Evolutionary conservation across 495 filamentous ascomycete genomes (phyloP).

Genomic region (Aspergillus egyptiacus): DNA sequence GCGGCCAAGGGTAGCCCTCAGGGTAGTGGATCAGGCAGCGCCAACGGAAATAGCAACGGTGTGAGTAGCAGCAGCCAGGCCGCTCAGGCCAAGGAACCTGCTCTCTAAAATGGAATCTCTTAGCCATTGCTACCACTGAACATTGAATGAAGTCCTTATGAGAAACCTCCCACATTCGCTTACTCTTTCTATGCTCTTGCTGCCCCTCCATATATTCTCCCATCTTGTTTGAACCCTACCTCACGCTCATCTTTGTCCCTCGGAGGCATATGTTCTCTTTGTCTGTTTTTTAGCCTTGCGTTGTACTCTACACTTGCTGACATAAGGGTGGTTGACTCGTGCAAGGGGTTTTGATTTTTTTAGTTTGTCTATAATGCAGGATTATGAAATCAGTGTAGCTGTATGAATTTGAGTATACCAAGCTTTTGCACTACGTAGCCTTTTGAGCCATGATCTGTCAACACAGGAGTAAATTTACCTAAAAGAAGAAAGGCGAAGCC

Average conservation of each 20-base stretch:
- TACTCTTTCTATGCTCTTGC: neutral
- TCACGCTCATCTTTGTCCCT: too few species aligned
- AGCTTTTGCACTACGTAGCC: too few species aligned
- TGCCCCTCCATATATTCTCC: neutral
- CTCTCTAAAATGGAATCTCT: constrained; percentile 20
- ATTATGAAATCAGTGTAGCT: too few species aligned
- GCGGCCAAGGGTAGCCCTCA: constrained; percentile 39
- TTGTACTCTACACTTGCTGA: constrained; percentile 17
- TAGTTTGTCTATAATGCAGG: too few species aligned
- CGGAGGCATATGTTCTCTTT: constrained; percentile 8
- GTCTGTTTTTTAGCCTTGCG: constrained; percentile 11
- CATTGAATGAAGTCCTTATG: constrained; percentile 12
- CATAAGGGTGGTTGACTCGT: constrained; percentile 10
- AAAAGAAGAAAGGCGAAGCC: too few species aligned
- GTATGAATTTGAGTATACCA: neutral
- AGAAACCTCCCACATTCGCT: constrained; percentile 13
- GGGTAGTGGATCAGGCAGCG: constrained; percentile 31
- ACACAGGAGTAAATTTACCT: too few species aligned
- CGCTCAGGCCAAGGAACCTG: constrained; percentile 34
- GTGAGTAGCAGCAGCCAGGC: constrained; percentile 25
- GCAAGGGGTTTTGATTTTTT: too few species aligned
- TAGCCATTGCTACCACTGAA: constrained; percentile 1
- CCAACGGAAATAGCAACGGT: constrained; percentile 26
- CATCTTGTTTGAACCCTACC: constrained; percentile 4
- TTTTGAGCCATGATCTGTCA: too few species aligned